Percentiles rank a stretch among this genome's conserved stretches.
Evolutionary conservation across 2,329 filamentous ascomycete genomes (phyloP).

Genomic region (Helminthosporium solani): DNA sequence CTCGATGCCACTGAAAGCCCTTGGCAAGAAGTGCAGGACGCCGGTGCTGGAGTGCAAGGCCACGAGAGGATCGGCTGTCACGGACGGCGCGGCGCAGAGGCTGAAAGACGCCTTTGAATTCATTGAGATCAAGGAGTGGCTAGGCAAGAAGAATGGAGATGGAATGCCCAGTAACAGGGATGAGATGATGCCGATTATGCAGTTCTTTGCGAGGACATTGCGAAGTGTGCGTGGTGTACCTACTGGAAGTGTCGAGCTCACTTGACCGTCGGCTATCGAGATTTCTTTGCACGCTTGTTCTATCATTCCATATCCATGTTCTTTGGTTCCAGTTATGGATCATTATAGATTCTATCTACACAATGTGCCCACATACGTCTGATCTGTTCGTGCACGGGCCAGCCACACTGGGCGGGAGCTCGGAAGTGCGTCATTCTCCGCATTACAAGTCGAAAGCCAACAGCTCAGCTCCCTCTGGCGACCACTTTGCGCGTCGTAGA

Average conservation of each 20-base stretch:
- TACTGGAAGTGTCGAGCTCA: slow-evolving; percentile 54
- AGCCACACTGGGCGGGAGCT: slow-evolving; percentile 3
- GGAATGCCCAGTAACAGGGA: slow-evolving; percentile 80
- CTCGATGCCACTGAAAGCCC: slow-evolving; percentile 28
- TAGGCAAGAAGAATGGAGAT: slow-evolving; percentile 60
- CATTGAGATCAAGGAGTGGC: slow-evolving; percentile 42
- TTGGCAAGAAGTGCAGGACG: slow-evolving; percentile 58
- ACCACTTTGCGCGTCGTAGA: no score
- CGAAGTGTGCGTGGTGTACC: slow-evolving; percentile 55
- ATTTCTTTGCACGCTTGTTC: no score
- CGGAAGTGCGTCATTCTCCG: slow-evolving; percentile 16
- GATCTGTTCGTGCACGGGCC: slow-evolving; percentile 8
- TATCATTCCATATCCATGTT: no score
- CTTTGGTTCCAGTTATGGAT: not conserved
- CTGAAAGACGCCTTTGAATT: slow-evolving; percentile 64
- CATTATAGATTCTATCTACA: no score
- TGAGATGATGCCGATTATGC: slow-evolving; percentile 89
- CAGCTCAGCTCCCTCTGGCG: not conserved
- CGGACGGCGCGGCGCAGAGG: slow-evolving; percentile 62
- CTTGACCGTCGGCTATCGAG: no score
- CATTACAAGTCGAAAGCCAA: not conserved
- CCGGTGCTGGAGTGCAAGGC: slow-evolving; percentile 64
- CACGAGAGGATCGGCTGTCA: slow-evolving; percentile 53
- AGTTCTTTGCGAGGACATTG: slow-evolving; percentile 71
- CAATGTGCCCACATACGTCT: not conserved